phyloP scores from a whole-genome alignment of 352 stramenopile genomes.

The Phytophthora citricola region DNA sequence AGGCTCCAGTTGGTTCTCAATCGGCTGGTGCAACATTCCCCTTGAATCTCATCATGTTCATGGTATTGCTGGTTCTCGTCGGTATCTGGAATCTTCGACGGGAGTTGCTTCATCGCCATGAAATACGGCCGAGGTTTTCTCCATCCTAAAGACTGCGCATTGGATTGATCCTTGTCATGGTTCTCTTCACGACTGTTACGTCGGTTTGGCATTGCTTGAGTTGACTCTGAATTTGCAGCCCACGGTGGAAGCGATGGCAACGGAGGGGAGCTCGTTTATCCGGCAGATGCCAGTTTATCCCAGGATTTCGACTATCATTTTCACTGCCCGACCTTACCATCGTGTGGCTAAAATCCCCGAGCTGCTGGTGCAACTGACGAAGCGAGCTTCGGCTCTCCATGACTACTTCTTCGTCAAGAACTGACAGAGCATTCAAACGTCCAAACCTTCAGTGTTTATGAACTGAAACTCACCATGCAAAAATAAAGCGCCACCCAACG shows the following conservation, averaged over 20 bases:
- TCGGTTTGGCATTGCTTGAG: neutral
- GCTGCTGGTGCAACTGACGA: conserved; percentile 52
- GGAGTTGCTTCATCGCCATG: conserved; percentile 52
- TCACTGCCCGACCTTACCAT: conserved; percentile 9
- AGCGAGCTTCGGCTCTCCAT: conserved; percentile 61
- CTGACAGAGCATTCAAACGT: neutral
- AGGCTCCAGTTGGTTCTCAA: conserved; percentile 35
- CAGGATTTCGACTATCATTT: conserved; percentile 15
- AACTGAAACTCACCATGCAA: neutral
- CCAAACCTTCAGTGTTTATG: neutral
- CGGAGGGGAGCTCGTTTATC: conserved; percentile 43
- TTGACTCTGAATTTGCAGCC: conserved; percentile 20
- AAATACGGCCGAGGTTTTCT: conserved; percentile 62
- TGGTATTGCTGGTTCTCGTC: conserved; percentile 23
- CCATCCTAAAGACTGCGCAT: conserved; percentile 31
- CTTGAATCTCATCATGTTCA: conserved; percentile 14
- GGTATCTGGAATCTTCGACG: conserved; percentile 8
- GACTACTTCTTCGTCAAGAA: neutral
- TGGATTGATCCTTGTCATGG: neutral
- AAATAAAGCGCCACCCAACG: conserved; percentile 5
- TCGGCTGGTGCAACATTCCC: neutral
- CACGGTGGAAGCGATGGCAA: conserved; percentile 61
- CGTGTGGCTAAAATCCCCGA: conserved; percentile 29
- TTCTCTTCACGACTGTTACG: conserved; percentile 30
- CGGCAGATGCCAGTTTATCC: conserved; percentile 28